A percentile compares a stretch with the other conserved stretches of the same genome.
phyloP scores from a whole-genome alignment of 129 eudicot species.

The Lactuca sativa region DNA sequence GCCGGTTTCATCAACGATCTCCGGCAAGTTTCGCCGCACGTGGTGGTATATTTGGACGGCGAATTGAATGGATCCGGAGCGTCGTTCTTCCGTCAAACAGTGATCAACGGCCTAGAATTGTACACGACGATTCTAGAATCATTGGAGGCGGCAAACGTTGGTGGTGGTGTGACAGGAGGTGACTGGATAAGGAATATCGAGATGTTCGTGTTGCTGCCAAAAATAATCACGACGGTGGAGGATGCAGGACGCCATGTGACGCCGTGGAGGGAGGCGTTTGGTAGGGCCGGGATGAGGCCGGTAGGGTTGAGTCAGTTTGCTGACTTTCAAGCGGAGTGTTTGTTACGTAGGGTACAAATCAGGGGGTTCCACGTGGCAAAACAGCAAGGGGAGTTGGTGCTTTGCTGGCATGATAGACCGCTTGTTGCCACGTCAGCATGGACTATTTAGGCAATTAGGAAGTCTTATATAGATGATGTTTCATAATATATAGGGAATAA shows the following conservation, averaged over 20 bases:
- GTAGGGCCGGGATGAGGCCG: constrained; percentile 67
- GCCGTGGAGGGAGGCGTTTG: constrained; percentile 81
- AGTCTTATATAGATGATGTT: not conserved
- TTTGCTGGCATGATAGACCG: constrained; percentile 90
- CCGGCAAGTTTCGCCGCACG: constrained; percentile 54
- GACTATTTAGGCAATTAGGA: constrained; percentile 43
- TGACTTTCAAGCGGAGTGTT: constrained; percentile 86
- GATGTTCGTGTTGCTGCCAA: constrained; percentile 66
- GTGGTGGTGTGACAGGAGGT: constrained; percentile 41
- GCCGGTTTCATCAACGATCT: constrained; percentile 63
- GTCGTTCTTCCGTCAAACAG: constrained; percentile 49
- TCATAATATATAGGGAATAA: constrained; percentile 10
- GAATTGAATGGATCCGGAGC: constrained; percentile 51
- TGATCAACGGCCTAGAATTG: constrained; percentile 68
- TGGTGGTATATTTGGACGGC: constrained; percentile 66
- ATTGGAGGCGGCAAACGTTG: constrained; percentile 57
- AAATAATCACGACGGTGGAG: constrained; percentile 60
- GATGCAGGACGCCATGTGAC: constrained; percentile 49
- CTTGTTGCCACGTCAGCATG: constrained; percentile 88
- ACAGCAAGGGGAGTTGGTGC: constrained; percentile 83
- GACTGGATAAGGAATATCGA: constrained; percentile 76
- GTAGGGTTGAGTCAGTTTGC: constrained; percentile 78
- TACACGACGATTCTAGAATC: constrained; percentile 78
- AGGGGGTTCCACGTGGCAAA: constrained; percentile 87
- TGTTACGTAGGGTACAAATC: constrained; percentile 60